Base-by-base conservation (phyloP, 225 moss, liverwort and hornwort genomes). In the Sphagnum contortum region DNA sequence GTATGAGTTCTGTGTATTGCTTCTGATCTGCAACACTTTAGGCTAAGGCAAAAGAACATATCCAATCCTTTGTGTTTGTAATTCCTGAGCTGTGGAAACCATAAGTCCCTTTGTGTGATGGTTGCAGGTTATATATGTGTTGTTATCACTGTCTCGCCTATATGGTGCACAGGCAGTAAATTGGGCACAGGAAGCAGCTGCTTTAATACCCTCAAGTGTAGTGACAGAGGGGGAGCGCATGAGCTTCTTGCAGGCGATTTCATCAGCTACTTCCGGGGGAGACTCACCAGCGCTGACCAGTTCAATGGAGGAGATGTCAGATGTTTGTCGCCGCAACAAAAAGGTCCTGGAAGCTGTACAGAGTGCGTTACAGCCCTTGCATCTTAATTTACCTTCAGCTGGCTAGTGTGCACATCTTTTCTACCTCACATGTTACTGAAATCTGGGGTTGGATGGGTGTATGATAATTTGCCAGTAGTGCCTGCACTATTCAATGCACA, bases 271-370 rank as follows among this genome's bases (percentile, higher is more conserved):
- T 59, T 69, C 78, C 63, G 88, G 85, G 8, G 55, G 77, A 9
- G 89, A 91, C 66, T 76, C 87, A 2, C 64, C 59, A 10, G 60
- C 74, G 45, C 72, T 92, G 69, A 73, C 79, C 2, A 85, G 64
- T 61, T 83, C 87, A 3, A 75, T 92, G 63, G 92, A 98, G 66
- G 92, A 98, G 72, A 79, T 98, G 74, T 90, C 90, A 57, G 92
- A 93, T 50, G 85, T 98, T 46, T 98, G 92, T 74, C 90, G 90
- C 13, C 88, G 92, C 61, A 98, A 89, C 74, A 93, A 77, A 46
- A 92, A 87, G 77, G 88, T 93, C 45, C 73, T 76, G 81, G 90
- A 89, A 5, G 66, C 85, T 57, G 92, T 92, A 29, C 90, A 86
- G 74, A 78, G 50, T 65, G 88, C 90, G 10, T 73, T 98, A 69